phyloP scores from a whole-genome alignment of 768 basidiomycete species.

The Auricularia heimuer region DNA sequence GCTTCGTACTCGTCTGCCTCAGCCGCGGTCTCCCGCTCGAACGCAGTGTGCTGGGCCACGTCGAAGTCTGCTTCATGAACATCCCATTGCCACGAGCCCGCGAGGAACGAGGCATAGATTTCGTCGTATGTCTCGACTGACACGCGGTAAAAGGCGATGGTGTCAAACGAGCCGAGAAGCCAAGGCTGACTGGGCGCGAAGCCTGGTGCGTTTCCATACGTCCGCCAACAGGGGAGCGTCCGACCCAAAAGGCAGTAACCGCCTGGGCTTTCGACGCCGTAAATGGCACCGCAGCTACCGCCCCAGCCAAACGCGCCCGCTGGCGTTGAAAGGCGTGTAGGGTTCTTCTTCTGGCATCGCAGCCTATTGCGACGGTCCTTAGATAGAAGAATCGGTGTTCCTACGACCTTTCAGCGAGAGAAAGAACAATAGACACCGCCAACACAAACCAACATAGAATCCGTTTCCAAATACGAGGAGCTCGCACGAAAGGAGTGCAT shows the following conservation, averaged over 20 bases:
- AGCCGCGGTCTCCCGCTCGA: constrained; percentile 30
- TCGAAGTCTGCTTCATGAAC: constrained; percentile 45
- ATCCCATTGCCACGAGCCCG: constrained; percentile 21
- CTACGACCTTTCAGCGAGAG: background rate
- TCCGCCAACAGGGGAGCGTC: constrained; percentile 55
- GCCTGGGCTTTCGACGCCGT: constrained; percentile 54
- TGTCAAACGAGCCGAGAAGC: constrained; percentile 54
- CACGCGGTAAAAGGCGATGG: constrained; percentile 44
- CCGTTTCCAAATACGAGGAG: constrained; percentile 55
- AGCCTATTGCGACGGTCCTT: constrained; percentile 50
- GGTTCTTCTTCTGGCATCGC: constrained; percentile 67
- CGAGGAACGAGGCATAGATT: constrained; percentile 12
- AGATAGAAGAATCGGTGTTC: constrained; percentile 19
- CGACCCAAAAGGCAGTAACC: constrained; percentile 58
- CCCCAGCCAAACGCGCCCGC: constrained; percentile 66
- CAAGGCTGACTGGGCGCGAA: constrained; percentile 43
- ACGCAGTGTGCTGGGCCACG: constrained; percentile 37
- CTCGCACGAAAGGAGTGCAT: constrained; percentile 37
- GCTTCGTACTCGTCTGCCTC: constrained; percentile 34
- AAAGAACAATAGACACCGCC: constrained; percentile 17
- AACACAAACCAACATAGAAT: constrained; percentile 56
- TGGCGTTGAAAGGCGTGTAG: constrained; percentile 56
- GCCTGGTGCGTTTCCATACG: constrained; percentile 44
- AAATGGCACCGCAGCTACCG: constrained; percentile 55
- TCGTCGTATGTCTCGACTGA: constrained; percentile 38